Base-by-base conservation (phyloP, 345 rosid genomes). In the Fremontodendron californicum region DNA sequence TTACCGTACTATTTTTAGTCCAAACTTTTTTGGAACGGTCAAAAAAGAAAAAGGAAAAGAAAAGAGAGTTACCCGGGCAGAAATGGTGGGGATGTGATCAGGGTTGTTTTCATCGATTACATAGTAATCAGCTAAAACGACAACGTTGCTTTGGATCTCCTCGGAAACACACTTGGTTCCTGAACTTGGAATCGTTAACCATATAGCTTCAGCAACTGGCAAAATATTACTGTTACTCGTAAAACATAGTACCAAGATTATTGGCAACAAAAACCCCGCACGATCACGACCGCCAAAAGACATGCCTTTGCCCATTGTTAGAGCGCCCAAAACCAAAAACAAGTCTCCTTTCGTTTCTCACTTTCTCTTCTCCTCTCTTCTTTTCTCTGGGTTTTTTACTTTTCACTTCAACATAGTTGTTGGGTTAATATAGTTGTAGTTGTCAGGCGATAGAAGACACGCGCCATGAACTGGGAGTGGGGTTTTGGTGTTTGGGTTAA, bases 151-250 rank as follows among this genome's bases (percentile, higher is more conserved):
- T 48, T 90, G 94, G 81, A 94, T 92, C 87, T 92, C 97, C 93
- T 94, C 98, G 19, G 97, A 94, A 18, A 94, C 85, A 55, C 98
- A 94, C 93, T 94, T 94, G 57, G 94, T 88, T 60, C 97, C 98
- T 21, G 94, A 39, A 82, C 88, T 67, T 29, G 98, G 97, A 81
- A 94, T 85, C 84, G 90, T 82, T 48, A 92, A 76, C 98, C 97
- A 94, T 62, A 94, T 43, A 35, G 91, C 96, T 83, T 91, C 96
- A 5, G 86, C 79, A 7, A 74, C 85, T 0, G 81, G 85, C 1
- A 84, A 52, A 27, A 84, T 51, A 79, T 78, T 46, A 42, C 48
- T 75, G 75, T 74, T 61, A 29, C 58, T 73, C 25, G 77, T 45
- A n/a, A 80, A 76, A 12, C 79, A 83, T 0, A 81, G 65, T 23